Conservation (phyloP, 352 stramenopile genomes). For the Pythium catenulatum region DNA sequence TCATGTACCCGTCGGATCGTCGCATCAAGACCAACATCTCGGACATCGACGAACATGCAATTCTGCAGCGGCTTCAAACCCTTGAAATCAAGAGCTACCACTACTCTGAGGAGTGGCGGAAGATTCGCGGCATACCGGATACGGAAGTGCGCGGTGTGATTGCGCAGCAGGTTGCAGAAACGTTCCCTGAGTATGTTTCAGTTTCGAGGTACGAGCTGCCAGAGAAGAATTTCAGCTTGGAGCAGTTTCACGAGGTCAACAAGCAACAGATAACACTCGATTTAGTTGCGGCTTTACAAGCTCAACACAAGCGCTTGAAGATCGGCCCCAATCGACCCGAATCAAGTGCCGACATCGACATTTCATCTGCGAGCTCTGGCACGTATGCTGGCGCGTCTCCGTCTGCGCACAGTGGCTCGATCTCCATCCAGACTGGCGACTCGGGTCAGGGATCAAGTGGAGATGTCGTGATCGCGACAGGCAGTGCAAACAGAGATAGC, state of each 20-base stretch:
- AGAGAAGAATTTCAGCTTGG: slow-evolving; percentile 93
- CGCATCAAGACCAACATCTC: slow-evolving; percentile 96
- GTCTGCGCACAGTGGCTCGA: slow-evolving; percentile 61
- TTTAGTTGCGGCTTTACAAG: slow-evolving; percentile 93
- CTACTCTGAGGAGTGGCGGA: slow-evolving; percentile 95
- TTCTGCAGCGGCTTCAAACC: slow-evolving; percentile 93
- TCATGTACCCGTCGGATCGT: slow-evolving; percentile 95
- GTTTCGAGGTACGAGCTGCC: slow-evolving; percentile 90
- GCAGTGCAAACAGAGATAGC: neutral
- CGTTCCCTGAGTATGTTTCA: slow-evolving; percentile 96
- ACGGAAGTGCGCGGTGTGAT: slow-evolving; percentile 94
- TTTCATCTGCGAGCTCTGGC: slow-evolving; percentile 71
- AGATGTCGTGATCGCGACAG: slow-evolving; percentile 45
- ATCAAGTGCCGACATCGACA: slow-evolving; percentile 70
- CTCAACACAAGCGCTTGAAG: slow-evolving; percentile 84
- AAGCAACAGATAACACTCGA: slow-evolving; percentile 96
- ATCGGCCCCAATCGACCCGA: slow-evolving; percentile 71
- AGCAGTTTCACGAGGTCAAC: slow-evolving; percentile 96
- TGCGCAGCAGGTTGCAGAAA: slow-evolving; percentile 94
- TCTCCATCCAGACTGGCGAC: slow-evolving; percentile 69
- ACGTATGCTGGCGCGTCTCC: slow-evolving; percentile 68
- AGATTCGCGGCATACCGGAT: slow-evolving; percentile 89
- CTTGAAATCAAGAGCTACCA: slow-evolving; percentile 94
- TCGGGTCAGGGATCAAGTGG: slow-evolving; percentile 56
- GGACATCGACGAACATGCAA: slow-evolving; percentile 92